A percentile compares a stretch with the other conserved stretches of the same genome.
Evolutionary conservation across 139 green algal species (phyloP).

Genomic region (Gonium pectorale): DNA sequence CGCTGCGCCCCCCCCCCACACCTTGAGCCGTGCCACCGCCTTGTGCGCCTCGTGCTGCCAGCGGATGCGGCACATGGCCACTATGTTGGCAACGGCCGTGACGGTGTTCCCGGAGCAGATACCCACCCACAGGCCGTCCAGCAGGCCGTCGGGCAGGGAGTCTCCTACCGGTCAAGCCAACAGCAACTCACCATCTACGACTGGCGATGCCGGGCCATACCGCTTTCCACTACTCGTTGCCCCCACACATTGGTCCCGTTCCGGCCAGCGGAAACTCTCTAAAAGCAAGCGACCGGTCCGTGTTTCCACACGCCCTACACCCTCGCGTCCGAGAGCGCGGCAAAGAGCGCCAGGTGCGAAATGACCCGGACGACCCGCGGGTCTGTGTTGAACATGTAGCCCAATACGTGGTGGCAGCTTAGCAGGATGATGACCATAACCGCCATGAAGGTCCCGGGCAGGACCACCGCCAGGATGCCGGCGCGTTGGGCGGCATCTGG

Average conservation of each 20-base stretch:
- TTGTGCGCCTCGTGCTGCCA: conserved; percentile 22
- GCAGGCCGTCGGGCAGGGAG: conserved; percentile 51
- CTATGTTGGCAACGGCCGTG: conserved; percentile 17
- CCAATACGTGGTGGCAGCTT: conserved; percentile 2
- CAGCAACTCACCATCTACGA: too few species aligned
- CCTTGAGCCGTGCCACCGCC: conserved; percentile 26
- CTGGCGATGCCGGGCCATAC: too few species aligned
- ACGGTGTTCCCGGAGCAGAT: conserved; percentile 27
- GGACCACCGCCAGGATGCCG: conserved; percentile 24
- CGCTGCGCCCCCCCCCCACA: too few species aligned
- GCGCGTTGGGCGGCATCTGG: conserved; percentile 31
- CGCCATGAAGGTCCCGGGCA: conserved; percentile 49
- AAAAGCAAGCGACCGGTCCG: too few species aligned
- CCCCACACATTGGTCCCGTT: too few species aligned
- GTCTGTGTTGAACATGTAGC: conserved; percentile 49
- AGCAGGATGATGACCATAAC: conserved; percentile 26
- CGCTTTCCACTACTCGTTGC: too few species aligned
- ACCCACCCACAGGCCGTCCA: conserved; percentile 53
- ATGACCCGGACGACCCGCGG: conserved; percentile 32
- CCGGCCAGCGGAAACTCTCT: too few species aligned
- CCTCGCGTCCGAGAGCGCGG: too few species aligned
- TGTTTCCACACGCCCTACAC: too few species aligned
- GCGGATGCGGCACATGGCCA: conserved; percentile 15
- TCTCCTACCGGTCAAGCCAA: too few species aligned
- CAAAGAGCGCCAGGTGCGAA: conserved; percentile 32